Conservation (phyloP, 345 rosid species). For the Eutrema japonicum region DNA sequence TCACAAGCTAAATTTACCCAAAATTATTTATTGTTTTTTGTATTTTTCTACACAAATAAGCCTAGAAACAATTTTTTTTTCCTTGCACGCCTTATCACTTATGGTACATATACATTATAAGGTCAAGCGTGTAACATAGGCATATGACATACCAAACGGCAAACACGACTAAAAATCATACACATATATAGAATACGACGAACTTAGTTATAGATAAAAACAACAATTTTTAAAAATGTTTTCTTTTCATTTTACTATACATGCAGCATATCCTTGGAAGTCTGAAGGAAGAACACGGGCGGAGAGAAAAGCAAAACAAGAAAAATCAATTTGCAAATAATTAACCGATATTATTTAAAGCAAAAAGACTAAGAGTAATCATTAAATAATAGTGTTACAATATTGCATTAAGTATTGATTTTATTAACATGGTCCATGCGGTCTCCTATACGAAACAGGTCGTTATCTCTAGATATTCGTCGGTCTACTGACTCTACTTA, state of each 20-base stretch:
- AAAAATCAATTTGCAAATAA: not conserved
- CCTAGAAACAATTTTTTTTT: not conserved
- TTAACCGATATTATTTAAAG: not conserved
- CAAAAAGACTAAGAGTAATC: not conserved
- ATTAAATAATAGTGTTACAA: no score
- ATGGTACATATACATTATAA: conserved; percentile 16
- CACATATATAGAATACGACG: conserved; percentile 9
- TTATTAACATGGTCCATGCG: conserved; percentile 34
- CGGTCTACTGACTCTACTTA: conserved; percentile 13
- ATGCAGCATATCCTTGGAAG: not conserved
- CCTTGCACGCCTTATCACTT: conserved; percentile 19
- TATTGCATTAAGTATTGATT: no score
- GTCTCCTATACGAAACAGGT: conserved; percentile 6
- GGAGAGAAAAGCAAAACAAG: not conserved
- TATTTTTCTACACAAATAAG: conserved; percentile 31
- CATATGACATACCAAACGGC: conserved; percentile 14
- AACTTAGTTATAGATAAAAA: not conserved
- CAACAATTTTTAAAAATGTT: not conserved
- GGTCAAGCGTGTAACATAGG: conserved; percentile 14
- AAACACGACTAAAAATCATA: conserved; percentile 23
- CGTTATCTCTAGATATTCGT: conserved; percentile 21
- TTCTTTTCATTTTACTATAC: not conserved
- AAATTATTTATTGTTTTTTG: conserved; percentile 29
- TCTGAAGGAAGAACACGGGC: not conserved
- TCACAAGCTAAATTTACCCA: conserved; percentile 38